A percentile compares a stretch with the other conserved stretches of the same genome.
phyloP scores from a whole-genome alignment of 805 yeast genomes.

The Ascoidea rubescens region DNA sequence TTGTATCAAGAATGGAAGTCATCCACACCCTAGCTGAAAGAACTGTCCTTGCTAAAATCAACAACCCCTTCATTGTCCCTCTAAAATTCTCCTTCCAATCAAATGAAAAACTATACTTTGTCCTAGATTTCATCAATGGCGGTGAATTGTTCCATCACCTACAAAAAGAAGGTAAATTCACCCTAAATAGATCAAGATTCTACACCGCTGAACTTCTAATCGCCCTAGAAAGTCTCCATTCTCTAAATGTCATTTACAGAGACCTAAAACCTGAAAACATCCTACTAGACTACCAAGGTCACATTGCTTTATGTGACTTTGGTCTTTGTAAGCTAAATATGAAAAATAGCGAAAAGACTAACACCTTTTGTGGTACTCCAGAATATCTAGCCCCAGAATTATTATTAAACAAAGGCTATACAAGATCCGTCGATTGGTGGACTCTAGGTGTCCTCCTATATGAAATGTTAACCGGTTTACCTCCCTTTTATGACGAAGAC shows the following conservation, averaged over 20 bases:
- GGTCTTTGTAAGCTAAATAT: slow-evolving; percentile 93
- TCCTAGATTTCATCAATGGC: slow-evolving; percentile 86
- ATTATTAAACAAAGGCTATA: slow-evolving; percentile 82
- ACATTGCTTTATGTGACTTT: slow-evolving; percentile 93
- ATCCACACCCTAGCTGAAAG: slow-evolving; percentile 95
- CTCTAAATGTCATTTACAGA: slow-evolving; percentile 83
- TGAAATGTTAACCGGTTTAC: slow-evolving; percentile 94
- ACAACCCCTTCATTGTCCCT: slow-evolving; percentile 97
- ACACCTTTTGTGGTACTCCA: slow-evolving; percentile 96
- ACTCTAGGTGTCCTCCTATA: slow-evolving; percentile 86
- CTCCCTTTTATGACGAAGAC: slow-evolving; percentile 95
- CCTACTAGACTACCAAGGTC: slow-evolving; percentile 89
- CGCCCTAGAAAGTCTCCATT: slow-evolving; percentile 86
- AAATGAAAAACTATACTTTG: slow-evolving; percentile 89
- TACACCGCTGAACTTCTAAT: slow-evolving; percentile 89
- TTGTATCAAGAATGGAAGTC: slow-evolving; percentile 87
- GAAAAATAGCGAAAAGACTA: slow-evolving; percentile 77
- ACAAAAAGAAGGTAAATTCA: slow-evolving; percentile 82
- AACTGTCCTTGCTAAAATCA: slow-evolving; percentile 84
- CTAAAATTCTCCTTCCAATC: slow-evolving; percentile 91
- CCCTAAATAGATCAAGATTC: slow-evolving; percentile 78
- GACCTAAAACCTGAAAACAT: slow-evolving; percentile 96
- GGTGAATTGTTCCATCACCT: slow-evolving; percentile 91
- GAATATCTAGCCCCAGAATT: slow-evolving; percentile 95
- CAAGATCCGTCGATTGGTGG: slow-evolving; percentile 98